Evolutionary conservation across 176 grass and related monocot genomes (phyloP).

Genomic region (Eragrostis curvula): DNA sequence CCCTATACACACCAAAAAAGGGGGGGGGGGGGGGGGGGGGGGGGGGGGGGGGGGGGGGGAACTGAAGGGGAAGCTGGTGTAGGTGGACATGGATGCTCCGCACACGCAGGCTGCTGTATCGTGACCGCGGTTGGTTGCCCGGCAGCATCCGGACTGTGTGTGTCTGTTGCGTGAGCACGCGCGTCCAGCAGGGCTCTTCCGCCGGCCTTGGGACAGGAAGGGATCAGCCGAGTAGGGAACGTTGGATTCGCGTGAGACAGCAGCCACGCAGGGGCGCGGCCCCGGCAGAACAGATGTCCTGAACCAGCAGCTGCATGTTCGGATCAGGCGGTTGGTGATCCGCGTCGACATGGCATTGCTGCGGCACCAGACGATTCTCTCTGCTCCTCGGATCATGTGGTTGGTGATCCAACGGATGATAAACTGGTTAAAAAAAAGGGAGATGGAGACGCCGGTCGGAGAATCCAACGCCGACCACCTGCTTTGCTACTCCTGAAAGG

Average conservation of each 20-base stretch:
- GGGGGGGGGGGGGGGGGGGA: no score
- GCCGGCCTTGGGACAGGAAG: slow-evolving; percentile 11
- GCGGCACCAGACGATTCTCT: not conserved
- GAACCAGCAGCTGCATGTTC: not conserved
- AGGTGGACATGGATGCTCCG: not conserved
- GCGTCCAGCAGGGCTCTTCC: not conserved
- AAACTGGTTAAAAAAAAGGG: not conserved
- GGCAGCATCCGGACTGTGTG: not conserved
- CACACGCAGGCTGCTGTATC: not conserved
- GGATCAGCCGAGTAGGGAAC: not conserved
- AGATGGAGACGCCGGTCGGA: slow-evolving; percentile 1
- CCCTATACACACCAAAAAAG: no score
- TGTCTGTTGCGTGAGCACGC: no score
- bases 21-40: no score
- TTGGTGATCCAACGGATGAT: not conserved
- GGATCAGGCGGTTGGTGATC: not conserved
- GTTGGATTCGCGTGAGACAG: no score
- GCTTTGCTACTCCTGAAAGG: no score
- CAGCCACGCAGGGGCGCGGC: not conserved
- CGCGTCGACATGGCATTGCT: not conserved
- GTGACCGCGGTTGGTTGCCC: not conserved
- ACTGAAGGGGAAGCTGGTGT: no score
- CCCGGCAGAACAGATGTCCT: slow-evolving; percentile 18
- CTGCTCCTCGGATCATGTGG: slow-evolving; percentile 9
- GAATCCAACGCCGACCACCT: not conserved